Evolutionary conservation across 2,329 filamentous ascomycete species (phyloP).

Genomic region (Beauveria australis): DNA sequence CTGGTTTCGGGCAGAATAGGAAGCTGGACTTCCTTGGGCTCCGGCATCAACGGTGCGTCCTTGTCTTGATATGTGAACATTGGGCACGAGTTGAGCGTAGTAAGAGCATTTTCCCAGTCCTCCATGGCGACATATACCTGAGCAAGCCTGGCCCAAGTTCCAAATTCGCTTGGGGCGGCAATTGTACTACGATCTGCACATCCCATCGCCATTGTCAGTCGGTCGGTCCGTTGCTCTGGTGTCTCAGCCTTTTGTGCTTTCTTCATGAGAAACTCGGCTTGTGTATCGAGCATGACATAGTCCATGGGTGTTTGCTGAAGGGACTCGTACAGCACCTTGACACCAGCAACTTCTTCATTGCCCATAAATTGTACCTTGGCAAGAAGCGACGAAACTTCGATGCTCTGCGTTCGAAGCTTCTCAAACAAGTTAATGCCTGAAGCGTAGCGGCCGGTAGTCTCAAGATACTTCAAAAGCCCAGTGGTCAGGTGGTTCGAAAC

Average conservation of each 20-base stretch:
- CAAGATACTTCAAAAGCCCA: slow-evolving; percentile 89
- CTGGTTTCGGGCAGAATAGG: slow-evolving; percentile 83
- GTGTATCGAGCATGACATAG: slow-evolving; percentile 89
- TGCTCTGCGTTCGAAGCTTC: slow-evolving; percentile 82
- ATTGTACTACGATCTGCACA: slow-evolving; percentile 93
- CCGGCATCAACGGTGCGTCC: slow-evolving; percentile 88
- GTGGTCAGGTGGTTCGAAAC: slow-evolving; percentile 93
- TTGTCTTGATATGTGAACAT: slow-evolving; percentile 99
- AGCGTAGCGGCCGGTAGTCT: slow-evolving; percentile 86
- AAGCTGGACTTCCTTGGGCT: slow-evolving; percentile 78
- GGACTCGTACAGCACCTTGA: slow-evolving; percentile 78
- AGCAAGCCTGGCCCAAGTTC: slow-evolving; percentile 88
- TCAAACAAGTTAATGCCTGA: slow-evolving; percentile 98
- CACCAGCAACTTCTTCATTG: slow-evolving; percentile 93
- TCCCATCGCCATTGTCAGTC: slow-evolving; percentile 78
- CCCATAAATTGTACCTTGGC: slow-evolving; percentile 89
- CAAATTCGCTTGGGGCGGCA: slow-evolving; percentile 92
- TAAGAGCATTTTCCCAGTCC: slow-evolving; percentile 91
- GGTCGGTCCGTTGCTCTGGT: slow-evolving; percentile 51
- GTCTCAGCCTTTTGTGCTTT: slow-evolving; percentile 58
- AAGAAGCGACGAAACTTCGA: slow-evolving; percentile 88
- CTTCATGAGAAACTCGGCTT: slow-evolving; percentile 82
- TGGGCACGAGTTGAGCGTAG: slow-evolving; percentile 94
- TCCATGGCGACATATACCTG: slow-evolving; percentile 92
- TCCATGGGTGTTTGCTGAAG: slow-evolving; percentile 94